Percentiles rank a stretch among this genome's conserved stretches.
These are phyloP conservation scores for Russula virescens DNA, from an alignment of 768 basidiomycete species.

Conservation along the genomic window DNA sequence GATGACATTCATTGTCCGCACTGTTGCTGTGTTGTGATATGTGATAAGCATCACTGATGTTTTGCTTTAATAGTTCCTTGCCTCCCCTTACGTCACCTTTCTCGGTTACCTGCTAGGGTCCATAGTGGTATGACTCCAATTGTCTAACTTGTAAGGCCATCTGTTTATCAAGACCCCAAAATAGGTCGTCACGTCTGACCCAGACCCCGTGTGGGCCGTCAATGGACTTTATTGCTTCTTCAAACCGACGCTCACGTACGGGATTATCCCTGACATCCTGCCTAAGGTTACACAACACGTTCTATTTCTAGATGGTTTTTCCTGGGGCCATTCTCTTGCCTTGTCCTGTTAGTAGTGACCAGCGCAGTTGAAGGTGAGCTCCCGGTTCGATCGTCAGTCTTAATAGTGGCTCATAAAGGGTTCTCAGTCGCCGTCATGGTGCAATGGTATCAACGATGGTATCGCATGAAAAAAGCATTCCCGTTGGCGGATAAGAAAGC, in stretches of 20 bases:
- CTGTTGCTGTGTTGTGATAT: background rate
- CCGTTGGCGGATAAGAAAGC: conserved; percentile 37
- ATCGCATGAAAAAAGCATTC: conserved; percentile 34
- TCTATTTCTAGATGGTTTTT: conserved; percentile 18
- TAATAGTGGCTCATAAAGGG: conserved; percentile 6
- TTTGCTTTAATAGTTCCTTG: conserved; percentile 31
- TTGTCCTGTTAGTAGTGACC: conserved; percentile 36
- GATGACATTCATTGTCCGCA: conserved; percentile 27
- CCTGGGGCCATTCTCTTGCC: conserved; percentile 42
- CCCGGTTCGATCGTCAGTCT: background rate
- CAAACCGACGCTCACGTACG: conserved; percentile 35
- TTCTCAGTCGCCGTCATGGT: conserved; percentile 39
- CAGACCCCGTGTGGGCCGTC: conserved; percentile 28
- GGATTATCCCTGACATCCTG: background rate
- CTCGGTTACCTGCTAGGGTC: conserved; percentile 37
- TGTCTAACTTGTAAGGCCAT: background rate
- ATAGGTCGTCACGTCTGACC: conserved; percentile 25
- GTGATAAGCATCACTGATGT: conserved; percentile 12
- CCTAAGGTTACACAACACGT: background rate
- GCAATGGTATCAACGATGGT: conserved; percentile 39
- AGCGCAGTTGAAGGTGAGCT: conserved; percentile 42
- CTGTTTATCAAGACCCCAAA: background rate
- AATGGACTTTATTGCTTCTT: conserved; percentile 50
- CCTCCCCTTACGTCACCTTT: conserved; percentile 40
- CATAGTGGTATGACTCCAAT: conserved; percentile 19